These are phyloP conservation scores for Rhododendron ferrugineum DNA, from an alignment of 148 eudicot genomes.

Conservation along the genomic window DNA sequence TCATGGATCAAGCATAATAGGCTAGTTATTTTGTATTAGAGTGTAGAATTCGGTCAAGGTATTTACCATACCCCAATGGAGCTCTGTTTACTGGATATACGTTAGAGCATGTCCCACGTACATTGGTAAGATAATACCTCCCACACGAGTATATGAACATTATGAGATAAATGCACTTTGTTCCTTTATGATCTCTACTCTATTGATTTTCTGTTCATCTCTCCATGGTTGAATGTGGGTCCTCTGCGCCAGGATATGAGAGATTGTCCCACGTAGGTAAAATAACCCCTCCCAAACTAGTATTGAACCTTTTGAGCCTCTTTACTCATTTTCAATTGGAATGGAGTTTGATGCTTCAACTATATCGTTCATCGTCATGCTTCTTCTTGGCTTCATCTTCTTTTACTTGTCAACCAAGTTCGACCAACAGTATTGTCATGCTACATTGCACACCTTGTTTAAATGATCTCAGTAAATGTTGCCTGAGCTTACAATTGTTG, in stretches of 20 bases:
- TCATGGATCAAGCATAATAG: neutral
- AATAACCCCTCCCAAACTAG: neutral
- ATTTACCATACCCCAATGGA: neutral
- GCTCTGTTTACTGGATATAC: neutral
- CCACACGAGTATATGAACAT: neutral
- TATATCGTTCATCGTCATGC: neutral
- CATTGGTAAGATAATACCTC: neutral
- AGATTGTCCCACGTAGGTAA: neutral
- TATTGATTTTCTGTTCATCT: neutral
- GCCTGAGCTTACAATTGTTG: neutral
- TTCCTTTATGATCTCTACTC: neutral
- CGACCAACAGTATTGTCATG: neutral
- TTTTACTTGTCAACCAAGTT: neutral
- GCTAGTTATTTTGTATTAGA: neutral
- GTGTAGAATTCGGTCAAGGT: neutral
- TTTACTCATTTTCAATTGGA: neutral
- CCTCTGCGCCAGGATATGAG: neutral
- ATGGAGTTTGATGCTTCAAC: neutral
- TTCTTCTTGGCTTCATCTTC: neutral
- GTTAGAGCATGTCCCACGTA: neutral
- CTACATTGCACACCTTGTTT: neutral
- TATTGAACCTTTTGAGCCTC: neutral
- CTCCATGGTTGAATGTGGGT: neutral
- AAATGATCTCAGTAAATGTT: neutral
- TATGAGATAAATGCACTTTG: neutral